Base-by-base conservation (phyloP, 345 rosid species). In the Brassica nigra region DNA sequence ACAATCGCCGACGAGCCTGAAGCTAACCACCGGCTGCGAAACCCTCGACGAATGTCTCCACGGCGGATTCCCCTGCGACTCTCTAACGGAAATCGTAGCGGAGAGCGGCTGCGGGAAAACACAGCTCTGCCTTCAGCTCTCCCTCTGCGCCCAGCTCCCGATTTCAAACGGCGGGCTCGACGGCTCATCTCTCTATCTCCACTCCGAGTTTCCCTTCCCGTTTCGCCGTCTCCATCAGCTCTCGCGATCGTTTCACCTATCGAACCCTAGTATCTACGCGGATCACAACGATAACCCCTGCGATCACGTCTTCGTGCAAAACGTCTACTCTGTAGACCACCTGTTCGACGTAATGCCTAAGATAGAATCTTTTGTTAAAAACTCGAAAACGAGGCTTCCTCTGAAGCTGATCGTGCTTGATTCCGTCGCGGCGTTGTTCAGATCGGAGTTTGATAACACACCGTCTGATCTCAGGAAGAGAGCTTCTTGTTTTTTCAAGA, bases 91-190 rank as follows among this genome's bases (percentile, higher is more conserved):
- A 80, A 83, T 94, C 61, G 90, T 86, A 5, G 93, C 95, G 42
- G 97, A 91, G 78, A 94, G 97, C 62, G 95, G 95, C 67, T 87
- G 89, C 66, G 97, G 97, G 27, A 92, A 92, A 86, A 92, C 95
- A 77, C 97, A 92, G 73, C 80, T 94, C 74, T 92, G 93, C 86
- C 97, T 94, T 59, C 99, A 91, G 74, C 90, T 91, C 39, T 84
- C 89, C 62, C 95, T 92, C 78, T 80, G 66, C 64, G 86, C 89
- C 68, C 97, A 92, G 75, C 97, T 94, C 72, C 99, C 97, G 9
- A 54, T 79, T 78, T 86, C 97, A 59, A 84, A 16, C 57, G 97
- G 95, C 52, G 95, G 97, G 62, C 93, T 90, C 70, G 79, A 87
- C 34, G 89, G 95, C 71, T 87, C 97, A 62, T 76, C 92, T 74